phyloP scores from a whole-genome alignment of 129 eudicot species.

The Dittrichia graveolens region DNA sequence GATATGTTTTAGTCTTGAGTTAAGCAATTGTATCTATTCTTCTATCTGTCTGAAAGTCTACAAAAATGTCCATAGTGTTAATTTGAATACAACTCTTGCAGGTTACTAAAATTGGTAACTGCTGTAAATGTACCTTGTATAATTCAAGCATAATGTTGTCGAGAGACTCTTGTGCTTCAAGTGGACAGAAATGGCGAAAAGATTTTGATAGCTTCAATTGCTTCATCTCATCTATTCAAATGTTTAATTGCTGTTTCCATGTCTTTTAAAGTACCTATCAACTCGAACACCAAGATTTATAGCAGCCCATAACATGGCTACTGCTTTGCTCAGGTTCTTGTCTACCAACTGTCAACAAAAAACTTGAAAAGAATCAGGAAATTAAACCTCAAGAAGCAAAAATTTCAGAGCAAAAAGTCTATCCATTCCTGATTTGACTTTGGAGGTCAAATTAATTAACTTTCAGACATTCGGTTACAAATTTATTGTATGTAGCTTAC shows the following conservation, averaged over 20 bases:
- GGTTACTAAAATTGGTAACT: neutral
- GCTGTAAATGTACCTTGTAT: conserved; percentile 58
- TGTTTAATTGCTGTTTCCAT: conserved; percentile 80
- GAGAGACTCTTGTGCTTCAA: conserved; percentile 63
- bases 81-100: neutral
- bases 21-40: conserved; percentile 70
- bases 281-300: too few relatives aligned
- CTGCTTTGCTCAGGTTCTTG: conserved; percentile 80
- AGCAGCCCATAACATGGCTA: too few relatives aligned
- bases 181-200: conserved; percentile 75
- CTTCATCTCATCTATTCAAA: conserved; percentile 73
- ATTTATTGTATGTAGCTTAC: neutral
- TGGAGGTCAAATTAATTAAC: neutral
- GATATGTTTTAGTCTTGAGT: conserved; percentile 48
- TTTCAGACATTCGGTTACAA: conserved; percentile 1
- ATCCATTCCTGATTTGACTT: neutral
- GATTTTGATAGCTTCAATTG: conserved; percentile 75
- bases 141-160: conserved; percentile 22
- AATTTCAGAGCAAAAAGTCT: neutral
- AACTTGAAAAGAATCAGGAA: neutral
- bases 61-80: neutral
- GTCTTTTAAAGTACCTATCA: conserved; percentile 78
- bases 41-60: conserved; percentile 70
- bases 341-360: conserved; percentile 51
- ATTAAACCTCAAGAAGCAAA: conserved; percentile 13